Percentiles rank a stretch among this genome's conserved stretches.
Conservation (phyloP, 306 rosid genomes). For the Sicyos edulis region DNA sequence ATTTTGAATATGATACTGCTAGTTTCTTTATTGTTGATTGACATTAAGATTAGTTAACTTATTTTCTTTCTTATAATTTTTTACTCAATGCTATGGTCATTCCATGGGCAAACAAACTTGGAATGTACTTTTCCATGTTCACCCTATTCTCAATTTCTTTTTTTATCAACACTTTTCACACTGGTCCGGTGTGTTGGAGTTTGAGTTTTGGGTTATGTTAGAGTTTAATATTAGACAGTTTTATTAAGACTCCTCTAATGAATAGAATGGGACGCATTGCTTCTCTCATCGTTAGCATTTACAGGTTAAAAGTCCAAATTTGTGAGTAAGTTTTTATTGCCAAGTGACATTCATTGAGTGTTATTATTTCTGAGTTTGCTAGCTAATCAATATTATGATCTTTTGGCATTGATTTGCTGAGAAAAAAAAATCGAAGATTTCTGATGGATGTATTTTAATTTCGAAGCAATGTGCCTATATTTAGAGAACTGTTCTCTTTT, state of each 20-base stretch:
- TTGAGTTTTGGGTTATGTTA: not conserved
- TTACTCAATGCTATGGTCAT: not conserved
- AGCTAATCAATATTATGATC: not conserved
- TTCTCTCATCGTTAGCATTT: too few relatives aligned
- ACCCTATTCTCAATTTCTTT: not conserved
- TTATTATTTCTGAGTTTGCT: not conserved
- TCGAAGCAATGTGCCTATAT: not conserved
- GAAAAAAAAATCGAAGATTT: not conserved
- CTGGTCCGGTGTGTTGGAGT: not conserved
- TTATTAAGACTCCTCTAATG: too few relatives aligned
- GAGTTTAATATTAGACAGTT: too few relatives aligned
- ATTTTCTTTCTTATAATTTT: not conserved
- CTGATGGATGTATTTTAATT: not conserved
- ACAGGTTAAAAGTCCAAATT: not conserved
- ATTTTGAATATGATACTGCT: slow-evolving; percentile 6
- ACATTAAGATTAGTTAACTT: not conserved
- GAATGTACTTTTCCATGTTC: not conserved
- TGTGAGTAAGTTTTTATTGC: not conserved
- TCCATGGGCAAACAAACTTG: not conserved
- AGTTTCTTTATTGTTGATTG: too few relatives aligned
- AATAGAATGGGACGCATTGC: too few relatives aligned
- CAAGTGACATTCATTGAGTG: not conserved
- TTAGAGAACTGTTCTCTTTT: not conserved
- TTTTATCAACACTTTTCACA: not conserved
- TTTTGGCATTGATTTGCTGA: not conserved